Evolutionary conservation across 2,329 filamentous ascomycete species (phyloP), one percentile per base, ranked within the genome.

Genomic region (Aurifilum marmelostoma): DNA sequence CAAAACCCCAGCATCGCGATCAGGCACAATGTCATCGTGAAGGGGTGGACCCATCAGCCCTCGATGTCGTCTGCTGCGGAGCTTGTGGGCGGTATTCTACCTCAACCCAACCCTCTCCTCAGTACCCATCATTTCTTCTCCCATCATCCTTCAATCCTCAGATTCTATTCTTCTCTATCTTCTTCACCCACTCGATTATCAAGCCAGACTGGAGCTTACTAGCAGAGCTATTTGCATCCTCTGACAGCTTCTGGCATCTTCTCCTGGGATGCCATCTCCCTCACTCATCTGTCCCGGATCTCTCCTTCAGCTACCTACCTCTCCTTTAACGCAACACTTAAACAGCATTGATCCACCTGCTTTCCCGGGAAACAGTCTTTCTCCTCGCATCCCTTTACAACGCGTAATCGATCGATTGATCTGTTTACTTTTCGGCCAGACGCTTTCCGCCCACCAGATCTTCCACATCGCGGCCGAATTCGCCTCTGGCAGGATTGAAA

Each of bases 301-400:
- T 29, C 16, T 62, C 59, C 59, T 62, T 24, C 59, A 62, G 34
- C 39, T 8, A 29, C 32, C 39, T 18, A 39, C 34, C 39, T 60
- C 58, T 69, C 7, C 52, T 11, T 24, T 32, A 29, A 43, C 34
- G 41, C 29, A 34, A 59, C 9, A 34, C 14, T 61, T 54, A 29
- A 52, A n/a, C 21, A 52, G 59, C 21, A 39, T 67, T 64, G 29
- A 14, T 52, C n/a, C 41, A 29, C 64, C 56, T 32, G 41, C 43
- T 24, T 54, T 27, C 27, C 34, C 41, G 16, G 60, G 43, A 21
- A 2, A 43, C 34, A 14, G 41, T 18, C 59, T 37, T 24, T 24
- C 41, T n/a, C 6, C 52, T 47, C 41, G 41, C 43, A 43, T 39
- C 52, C 21, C 37, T 18, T 9, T 16, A 3, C 24, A 41, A 62